Conservation (phyloP, 495 filamentous ascomycete genomes). For the Chaetomium cochliodes region DNA sequence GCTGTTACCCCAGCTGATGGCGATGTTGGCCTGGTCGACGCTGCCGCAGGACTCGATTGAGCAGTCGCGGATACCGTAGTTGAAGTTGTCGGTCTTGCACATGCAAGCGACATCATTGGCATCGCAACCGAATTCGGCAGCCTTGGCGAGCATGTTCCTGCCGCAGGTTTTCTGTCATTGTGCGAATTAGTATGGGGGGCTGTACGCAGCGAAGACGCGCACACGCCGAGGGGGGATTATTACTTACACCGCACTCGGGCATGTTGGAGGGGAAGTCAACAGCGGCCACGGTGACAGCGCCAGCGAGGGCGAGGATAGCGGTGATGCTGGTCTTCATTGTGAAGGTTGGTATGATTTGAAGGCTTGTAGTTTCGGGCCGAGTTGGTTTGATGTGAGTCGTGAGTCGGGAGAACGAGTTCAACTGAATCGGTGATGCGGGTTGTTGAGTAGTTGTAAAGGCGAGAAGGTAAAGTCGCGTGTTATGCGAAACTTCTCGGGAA, state of each 20-base stretch:
- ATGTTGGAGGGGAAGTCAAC: constrained; percentile 33
- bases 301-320: constrained; percentile 34
- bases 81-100: constrained; percentile 66
- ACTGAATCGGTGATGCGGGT: constrained; percentile 7
- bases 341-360: constrained; percentile 12
- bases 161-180: constrained; percentile 64
- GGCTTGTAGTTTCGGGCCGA: constrained; percentile 10
- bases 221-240: neutral
- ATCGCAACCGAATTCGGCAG: constrained; percentile 59
- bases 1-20: constrained; percentile 38
- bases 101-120: constrained; percentile 60
- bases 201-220: neutral
- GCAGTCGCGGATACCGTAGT: constrained; percentile 78
- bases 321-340: constrained; percentile 43
- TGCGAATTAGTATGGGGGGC: constrained; percentile 7
- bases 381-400: constrained; percentile 1
- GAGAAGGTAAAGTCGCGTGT: neutral
- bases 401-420: constrained; percentile 1
- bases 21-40: constrained; percentile 30
- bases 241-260: constrained; percentile 46
- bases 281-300: constrained; percentile 35
- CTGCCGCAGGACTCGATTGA: constrained; percentile 61
- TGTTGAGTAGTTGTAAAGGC: neutral
- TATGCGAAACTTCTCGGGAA: neutral
- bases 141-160: constrained; percentile 67